phyloP scores from a whole-genome alignment of 371 early-diverging fungal species.

The Conidiobolus incongruus region DNA sequence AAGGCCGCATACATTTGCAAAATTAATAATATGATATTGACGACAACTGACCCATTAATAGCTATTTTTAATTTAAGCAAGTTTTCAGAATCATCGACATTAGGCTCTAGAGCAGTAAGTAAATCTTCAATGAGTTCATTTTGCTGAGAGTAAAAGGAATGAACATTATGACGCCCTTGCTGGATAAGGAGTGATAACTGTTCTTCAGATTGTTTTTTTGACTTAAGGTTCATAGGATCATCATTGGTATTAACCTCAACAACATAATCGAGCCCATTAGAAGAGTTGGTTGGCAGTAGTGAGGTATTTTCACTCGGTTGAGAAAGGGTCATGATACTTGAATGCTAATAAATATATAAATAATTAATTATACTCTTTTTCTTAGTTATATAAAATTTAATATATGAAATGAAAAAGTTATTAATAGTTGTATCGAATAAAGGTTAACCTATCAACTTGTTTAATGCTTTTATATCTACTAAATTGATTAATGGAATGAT shows the following conservation, averaged over 20 bases:
- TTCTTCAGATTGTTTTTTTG: conserved; percentile 13
- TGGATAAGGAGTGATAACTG: conserved; percentile 10
- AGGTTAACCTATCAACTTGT: no score
- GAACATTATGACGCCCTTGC: conserved; percentile 13
- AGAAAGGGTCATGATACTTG: no score
- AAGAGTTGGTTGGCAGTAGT: no score
- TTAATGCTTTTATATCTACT: no score
- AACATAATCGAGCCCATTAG: no score
- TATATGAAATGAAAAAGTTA: no score
- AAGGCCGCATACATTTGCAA: conserved; percentile 69
- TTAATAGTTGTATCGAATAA: no score
- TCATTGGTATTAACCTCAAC: background rate
- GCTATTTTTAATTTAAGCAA: conserved; percentile 44
- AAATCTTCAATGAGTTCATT: conserved; percentile 61
- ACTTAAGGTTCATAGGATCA: conserved; percentile 12
- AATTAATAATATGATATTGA: conserved; percentile 52
- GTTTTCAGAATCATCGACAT: conserved; percentile 15
- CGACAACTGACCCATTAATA: conserved; percentile 58
- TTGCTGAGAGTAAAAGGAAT: conserved; percentile 52
- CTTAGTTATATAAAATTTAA: no score
- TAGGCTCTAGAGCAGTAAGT: conserved; percentile 21
- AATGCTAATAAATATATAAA: no score
- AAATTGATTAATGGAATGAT: no score
- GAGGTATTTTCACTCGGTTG: no score
- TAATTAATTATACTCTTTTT: no score